phyloP scores from a whole-genome alignment of 164 flowering plant species.

The Aristolochia californica region DNA sequence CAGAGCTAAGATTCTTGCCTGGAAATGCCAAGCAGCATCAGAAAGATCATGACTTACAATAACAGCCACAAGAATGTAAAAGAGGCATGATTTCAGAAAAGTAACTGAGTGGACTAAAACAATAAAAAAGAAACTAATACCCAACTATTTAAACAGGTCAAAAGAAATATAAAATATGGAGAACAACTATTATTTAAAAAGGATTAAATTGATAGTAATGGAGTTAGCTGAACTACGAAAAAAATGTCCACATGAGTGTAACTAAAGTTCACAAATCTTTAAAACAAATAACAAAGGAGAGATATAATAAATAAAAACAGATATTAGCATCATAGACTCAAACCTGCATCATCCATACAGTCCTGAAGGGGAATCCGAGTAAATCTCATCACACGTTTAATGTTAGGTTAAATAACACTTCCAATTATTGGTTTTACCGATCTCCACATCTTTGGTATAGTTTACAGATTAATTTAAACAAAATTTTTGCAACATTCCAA shows the following conservation, averaged over 20 bases:
- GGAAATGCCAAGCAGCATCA: slow-evolving; percentile 12
- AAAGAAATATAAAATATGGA: background rate
- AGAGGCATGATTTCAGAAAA: background rate
- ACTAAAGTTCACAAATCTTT: background rate
- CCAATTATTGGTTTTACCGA: background rate
- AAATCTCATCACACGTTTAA: slow-evolving; percentile 20
- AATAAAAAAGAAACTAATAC: background rate
- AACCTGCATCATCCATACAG: slow-evolving; percentile 20
- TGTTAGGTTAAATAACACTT: background rate
- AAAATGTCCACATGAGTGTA: too few species aligned
- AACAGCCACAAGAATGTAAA: background rate
- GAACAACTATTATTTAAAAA: background rate
- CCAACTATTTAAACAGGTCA: background rate
- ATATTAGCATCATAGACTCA: slow-evolving; percentile 23
- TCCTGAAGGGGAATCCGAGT: slow-evolving; percentile 39
- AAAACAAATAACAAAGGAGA: background rate
- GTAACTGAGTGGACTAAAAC: background rate
- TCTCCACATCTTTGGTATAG: background rate
- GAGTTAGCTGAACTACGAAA: too few species aligned
- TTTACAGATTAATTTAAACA: background rate
- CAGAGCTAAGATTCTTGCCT: slow-evolving; percentile 90
- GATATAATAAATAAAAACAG: background rate
- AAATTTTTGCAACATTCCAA: background rate
- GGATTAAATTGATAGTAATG: too few species aligned
- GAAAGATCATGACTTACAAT: background rate